Base-by-base conservation (phyloP, 306 rosid genomes). In the Lathyrus tuberosus region DNA sequence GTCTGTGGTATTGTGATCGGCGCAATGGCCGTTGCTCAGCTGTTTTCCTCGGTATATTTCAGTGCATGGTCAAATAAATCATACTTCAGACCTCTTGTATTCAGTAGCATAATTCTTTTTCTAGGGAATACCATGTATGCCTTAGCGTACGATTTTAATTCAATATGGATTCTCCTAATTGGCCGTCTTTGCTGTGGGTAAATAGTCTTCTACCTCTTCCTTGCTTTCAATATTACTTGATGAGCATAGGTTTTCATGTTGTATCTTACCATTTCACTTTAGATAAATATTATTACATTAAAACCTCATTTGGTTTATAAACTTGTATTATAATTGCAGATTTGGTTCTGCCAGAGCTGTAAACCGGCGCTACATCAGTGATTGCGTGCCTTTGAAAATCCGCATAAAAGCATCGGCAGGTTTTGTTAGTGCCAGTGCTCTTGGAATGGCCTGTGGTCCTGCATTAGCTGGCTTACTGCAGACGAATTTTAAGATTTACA, bases 401-500 rank as follows among this genome's bases (percentile, higher is more conserved):
- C 97, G 99, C 58, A 91, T 95, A 96, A 93, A 95, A 81, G 99
- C 99, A 63, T 95, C 99, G 8, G 99, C 99, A 5, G 97, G 88
- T 68, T 95, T 95, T 78, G 99, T 95, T 46, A 95, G 99, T 79
- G 97, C 97, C 15, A 95, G 99, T 51, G 99, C 99, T 73, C 96
- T 95, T 42, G 99, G 99, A 81, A 95, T 95, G 99, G 99, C 99
- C 70, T 87, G 96, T 78, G 99, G 99, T 78, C 99, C 99, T 63
- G 99, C 97, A 62, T 80, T 95, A 53, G 99, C 95, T 71, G 99
- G 96, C 62, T 52, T 91, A 53, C 91, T 95, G 78, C 99, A 95
- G 80, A 91, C 72, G 9, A 14, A 91, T 37, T 91, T 95, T 71
- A 89, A 83, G 84, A 79, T 95, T 81, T 86, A 74, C 83, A 89